Evolutionary conservation across 305 asterid species (phyloP).

Genomic region (Salvia sclarea): DNA sequence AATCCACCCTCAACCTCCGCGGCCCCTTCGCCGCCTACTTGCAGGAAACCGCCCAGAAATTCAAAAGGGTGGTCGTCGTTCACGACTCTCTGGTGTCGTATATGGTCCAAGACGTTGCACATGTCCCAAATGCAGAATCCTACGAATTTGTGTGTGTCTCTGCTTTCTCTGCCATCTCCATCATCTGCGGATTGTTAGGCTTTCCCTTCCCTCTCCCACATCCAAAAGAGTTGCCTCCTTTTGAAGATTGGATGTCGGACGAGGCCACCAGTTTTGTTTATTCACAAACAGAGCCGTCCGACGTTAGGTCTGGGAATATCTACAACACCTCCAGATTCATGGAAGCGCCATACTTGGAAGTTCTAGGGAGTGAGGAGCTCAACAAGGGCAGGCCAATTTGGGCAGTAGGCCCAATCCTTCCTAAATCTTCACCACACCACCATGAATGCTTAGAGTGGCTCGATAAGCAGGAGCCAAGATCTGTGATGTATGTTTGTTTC

Average conservation of each 20-base stretch:
- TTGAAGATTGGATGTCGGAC: constrained; percentile 15
- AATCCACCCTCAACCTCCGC: constrained; percentile 31
- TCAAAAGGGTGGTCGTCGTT: constrained; percentile 38
- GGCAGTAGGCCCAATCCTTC: constrained; percentile 50
- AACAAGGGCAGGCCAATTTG: constrained; percentile 25
- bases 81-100: constrained; percentile 40
- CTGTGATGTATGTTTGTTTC: constrained; percentile 35
- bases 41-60: constrained; percentile 3
- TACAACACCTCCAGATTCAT: constrained; percentile 43
- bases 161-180: constrained; percentile 14
- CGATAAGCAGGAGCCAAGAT: constrained; percentile 34
- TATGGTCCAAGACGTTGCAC: constrained; percentile 39
- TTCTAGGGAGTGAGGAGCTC: constrained; percentile 20
- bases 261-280: not conserved
- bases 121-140: constrained; percentile 40
- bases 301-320: constrained; percentile 30
- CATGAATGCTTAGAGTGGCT: constrained; percentile 43
- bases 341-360: constrained; percentile 37
- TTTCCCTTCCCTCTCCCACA: constrained; percentile 18
- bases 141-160: constrained; percentile 38
- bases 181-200: not conserved
- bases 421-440: not conserved
- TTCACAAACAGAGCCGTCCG: not conserved
- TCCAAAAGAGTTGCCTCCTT: constrained; percentile 21
- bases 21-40: constrained; percentile 30